Percentiles rank a stretch among this genome's conserved stretches.
phyloP scores from a whole-genome alignment of 768 basidiomycete genomes.

The Lactarius indigo region DNA sequence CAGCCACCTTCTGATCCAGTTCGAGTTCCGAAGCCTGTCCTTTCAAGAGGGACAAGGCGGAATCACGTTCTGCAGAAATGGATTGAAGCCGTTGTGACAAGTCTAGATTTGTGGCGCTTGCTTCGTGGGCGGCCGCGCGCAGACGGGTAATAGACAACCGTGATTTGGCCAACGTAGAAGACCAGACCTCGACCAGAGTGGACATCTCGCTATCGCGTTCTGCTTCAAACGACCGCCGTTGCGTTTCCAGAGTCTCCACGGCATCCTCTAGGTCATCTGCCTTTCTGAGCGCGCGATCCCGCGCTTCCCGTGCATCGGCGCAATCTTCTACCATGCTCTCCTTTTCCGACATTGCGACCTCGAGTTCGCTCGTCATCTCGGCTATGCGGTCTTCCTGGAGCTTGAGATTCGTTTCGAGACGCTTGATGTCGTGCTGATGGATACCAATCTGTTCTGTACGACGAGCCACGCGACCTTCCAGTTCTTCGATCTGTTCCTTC shows the following conservation, averaged over 20 bases:
- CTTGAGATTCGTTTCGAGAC: constrained; percentile 69
- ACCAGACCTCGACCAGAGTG: constrained; percentile 29
- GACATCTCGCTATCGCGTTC: constrained; percentile 29
- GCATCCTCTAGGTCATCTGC: constrained; percentile 63
- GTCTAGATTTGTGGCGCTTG: background rate
- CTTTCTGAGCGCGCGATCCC: constrained; percentile 57
- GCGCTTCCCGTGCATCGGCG: constrained; percentile 66
- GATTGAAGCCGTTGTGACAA: constrained; percentile 2
- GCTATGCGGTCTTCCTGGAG: constrained; percentile 70
- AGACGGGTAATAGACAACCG: constrained; percentile 3
- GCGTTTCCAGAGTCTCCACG: constrained; percentile 43
- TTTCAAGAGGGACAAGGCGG: background rate
- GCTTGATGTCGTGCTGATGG: constrained; percentile 74
- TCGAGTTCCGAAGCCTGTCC: constrained; percentile 9
- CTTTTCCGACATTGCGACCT: constrained; percentile 61
- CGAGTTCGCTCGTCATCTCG: constrained; percentile 70
- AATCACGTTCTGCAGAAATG: background rate
- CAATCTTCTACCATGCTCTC: constrained; percentile 85
- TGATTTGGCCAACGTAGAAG: constrained; percentile 19
- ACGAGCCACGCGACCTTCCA: constrained; percentile 60
- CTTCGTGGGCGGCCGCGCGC: background rate
- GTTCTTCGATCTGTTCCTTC: constrained; percentile 62
- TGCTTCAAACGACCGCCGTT: constrained; percentile 27
- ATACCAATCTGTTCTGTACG: constrained; percentile 73
- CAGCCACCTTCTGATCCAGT: background rate